Evolutionary conservation across 805 yeast species (phyloP), one percentile per base, ranked within the genome.

Genomic region (Candida alai): DNA sequence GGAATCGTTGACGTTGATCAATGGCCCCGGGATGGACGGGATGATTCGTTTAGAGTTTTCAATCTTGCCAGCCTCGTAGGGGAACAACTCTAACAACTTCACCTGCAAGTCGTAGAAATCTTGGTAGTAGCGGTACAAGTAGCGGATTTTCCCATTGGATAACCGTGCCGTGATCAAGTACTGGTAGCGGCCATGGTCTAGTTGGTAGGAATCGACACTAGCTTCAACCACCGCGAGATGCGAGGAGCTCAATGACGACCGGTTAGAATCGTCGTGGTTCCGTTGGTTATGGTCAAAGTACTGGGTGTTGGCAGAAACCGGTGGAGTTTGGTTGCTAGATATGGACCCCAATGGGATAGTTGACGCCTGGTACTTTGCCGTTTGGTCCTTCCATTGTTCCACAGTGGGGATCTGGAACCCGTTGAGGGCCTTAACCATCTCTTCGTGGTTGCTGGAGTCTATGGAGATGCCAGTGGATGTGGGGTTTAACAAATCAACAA

Each of bases 1-100:
- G 38, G 68, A 64, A 44, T 90, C 97, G 42, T 87, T 87, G 35
- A 93, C 95, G 49, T 83, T 84, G 24, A 94, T 82, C 30, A 90
- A 70, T 2, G 98, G 99, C 1, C 97, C 98, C 0, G 98, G 97
- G 51, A 93, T 89, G 45, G 81, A 87, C 6, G 98, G 98, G 37
- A 93, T 70, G 19, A 84, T 80, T 44, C 98, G 76, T 34, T 78
- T 76, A 18, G 77, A 69, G 58, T 84, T 84, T 35, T 79, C 81
- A 28, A 78, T 80, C 45, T 86, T 79, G 10, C 97, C 97, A 6
- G 97, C 95, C 58, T 90, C 98, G 40, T 73, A 78, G 6, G 97
- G 97, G 68, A 84, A 93, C 18, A 79, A 70, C 48, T 84, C 93
- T 32, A 90, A 67, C 32, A 93, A 65, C 42, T 73, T 76, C 34